Percentiles rank a stretch among this genome's conserved stretches.
These are phyloP conservation scores for Saksenaea vasiformis DNA, from an alignment of 371 early-diverging fungal genomes.

Conservation along the genomic window DNA sequence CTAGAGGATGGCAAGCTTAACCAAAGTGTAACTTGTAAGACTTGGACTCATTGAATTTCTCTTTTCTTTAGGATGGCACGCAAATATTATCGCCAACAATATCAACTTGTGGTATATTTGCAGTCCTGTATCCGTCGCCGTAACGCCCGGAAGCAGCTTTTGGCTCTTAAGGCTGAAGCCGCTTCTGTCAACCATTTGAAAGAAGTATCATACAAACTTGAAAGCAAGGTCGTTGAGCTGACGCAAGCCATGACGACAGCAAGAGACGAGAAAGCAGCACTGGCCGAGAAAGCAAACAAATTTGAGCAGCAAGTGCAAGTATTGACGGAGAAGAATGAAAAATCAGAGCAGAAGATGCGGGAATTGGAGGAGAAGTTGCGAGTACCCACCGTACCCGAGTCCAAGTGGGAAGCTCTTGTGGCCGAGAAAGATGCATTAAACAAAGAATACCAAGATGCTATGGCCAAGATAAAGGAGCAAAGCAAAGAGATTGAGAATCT, in stretches of 20 bases:
- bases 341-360: constrained; percentile 45
- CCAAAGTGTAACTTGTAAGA: neutral
- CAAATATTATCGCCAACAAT: constrained; percentile 49
- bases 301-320: constrained; percentile 63
- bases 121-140: constrained; percentile 86
- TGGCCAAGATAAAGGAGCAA: constrained; percentile 53
- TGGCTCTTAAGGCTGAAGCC: constrained; percentile 75
- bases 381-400: constrained; percentile 57
- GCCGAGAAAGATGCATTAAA: constrained; percentile 40
- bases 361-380: constrained; percentile 43
- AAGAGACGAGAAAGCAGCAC: constrained; percentile 64
- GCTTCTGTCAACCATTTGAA: constrained; percentile 89
- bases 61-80: constrained; percentile 50
- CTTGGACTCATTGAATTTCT: neutral
- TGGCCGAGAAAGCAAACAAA: constrained; percentile 48
- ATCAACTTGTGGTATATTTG: constrained; percentile 65
- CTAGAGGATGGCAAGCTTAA: constrained; percentile 49
- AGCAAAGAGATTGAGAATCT: constrained; percentile 27
- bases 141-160: constrained; percentile 64
- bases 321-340: constrained; percentile 73
- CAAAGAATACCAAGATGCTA: constrained; percentile 37
- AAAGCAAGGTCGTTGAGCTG: constrained; percentile 93
- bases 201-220: constrained; percentile 89
- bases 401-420: constrained; percentile 57
- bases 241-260: constrained; percentile 76